Evolutionary conservation across 164 flowering plant genomes (phyloP), one percentile per base, ranked within the genome.

Genomic region (Umbilicus rupestris): DNA sequence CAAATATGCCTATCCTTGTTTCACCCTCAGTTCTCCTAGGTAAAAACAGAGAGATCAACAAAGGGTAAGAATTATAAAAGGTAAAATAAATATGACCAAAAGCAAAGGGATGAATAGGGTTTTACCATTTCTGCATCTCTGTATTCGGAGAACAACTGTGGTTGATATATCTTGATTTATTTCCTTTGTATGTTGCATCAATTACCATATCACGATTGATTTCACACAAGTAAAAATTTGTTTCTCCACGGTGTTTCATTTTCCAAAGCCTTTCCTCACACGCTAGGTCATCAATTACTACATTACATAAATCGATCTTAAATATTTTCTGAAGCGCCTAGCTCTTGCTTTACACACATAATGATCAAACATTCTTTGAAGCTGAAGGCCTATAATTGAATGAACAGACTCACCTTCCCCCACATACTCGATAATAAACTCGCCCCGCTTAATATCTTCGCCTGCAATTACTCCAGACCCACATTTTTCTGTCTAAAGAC

Each of bases 61-160:
- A 11, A 41, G 58, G 60, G 74, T 57, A 17, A 47, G 64, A 33
- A 62, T 45, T 47, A 39, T 68, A 8, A 39, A 68, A 4, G 1
- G 60, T 20, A 15, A 28, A 30, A 50, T 46, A 14, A 5, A 45
- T 7, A 52, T 70, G 65, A 28, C 49, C 22, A 72, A 55, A 14
- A 65, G 50, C 5, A 65, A 44, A 72, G 52, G 69, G 42, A 52
- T 57, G 62, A 37, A 35, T 7, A 46, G n/a, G n/a, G n/a, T n/a
- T n/a, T 16, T 72, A 92, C 99, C 99, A 95, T 86, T 95, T 95
- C 74, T 92, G 99, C 99, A 95, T 92, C 81, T 95, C 97, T 16
- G 97, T 92, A 70, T 95, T 95, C 41, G 99, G 99, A 66, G 76
- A 80, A 77, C 99, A 95, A 77, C 99, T 92, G 74, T 95, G 99